Percentiles rank a stretch among this genome's conserved stretches.
Evolutionary conservation across 164 flowering plant genomes (phyloP).

Genomic region (Saururus chinensis): DNA sequence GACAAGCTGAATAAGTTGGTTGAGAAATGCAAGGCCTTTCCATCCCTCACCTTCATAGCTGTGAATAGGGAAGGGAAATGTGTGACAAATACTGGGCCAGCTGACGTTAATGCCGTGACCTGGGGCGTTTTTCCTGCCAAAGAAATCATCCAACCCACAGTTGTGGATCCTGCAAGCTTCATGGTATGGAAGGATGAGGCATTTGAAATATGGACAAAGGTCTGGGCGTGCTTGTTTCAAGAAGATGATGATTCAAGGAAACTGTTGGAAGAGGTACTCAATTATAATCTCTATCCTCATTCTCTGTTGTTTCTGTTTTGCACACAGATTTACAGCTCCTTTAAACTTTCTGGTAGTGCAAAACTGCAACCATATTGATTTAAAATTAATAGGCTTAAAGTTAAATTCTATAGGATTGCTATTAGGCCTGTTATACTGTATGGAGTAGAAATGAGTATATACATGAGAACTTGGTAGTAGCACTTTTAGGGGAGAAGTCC

Average conservation of each 20-base stretch:
- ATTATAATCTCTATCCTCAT: not conserved
- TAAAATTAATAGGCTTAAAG: no score
- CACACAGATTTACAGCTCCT: not conserved
- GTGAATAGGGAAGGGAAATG: conserved; percentile 54
- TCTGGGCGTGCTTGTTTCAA: conserved; percentile 61
- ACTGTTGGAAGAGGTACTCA: conserved; percentile 58
- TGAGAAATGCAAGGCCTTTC: conserved; percentile 55
- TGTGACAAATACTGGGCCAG: conserved; percentile 36
- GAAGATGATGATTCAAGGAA: conserved; percentile 63
- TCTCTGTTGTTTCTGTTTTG: not conserved
- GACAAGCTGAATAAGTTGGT: conserved; percentile 53
- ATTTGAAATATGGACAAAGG: conserved; percentile 79
- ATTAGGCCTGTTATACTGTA: no score
- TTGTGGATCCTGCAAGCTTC: conserved; percentile 85
- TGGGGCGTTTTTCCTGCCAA: conserved; percentile 95
- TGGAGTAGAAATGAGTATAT: no score
- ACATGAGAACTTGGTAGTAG: no score
- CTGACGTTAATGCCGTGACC: conserved; percentile 76
- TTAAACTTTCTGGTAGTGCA: not conserved
- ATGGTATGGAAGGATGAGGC: conserved; percentile 94
- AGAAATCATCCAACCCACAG: conserved; percentile 86
- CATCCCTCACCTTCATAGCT: conserved; percentile 66
- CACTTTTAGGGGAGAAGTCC: no score
- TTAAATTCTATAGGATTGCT: no score
- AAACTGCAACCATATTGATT: not conserved